Conservation (phyloP, 139 green algal species). For the Chlamydomonas sphaeroides region DNA sequence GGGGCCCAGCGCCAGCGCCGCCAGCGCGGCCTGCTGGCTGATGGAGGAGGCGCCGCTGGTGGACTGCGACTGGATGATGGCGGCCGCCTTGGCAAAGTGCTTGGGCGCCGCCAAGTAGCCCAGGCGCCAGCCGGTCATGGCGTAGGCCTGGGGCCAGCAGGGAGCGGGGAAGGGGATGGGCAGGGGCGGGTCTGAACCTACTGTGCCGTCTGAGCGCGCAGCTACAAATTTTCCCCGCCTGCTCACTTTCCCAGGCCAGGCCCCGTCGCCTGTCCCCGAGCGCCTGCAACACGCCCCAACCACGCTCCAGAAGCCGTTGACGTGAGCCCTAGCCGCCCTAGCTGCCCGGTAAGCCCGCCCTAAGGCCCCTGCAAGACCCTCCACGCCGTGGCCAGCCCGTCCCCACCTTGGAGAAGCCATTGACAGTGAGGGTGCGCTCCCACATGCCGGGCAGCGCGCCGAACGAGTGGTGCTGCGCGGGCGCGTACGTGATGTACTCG, state of each 20-base stretch:
- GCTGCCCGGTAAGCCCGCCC: no score
- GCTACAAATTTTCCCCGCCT: no score
- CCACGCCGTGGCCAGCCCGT: no score
- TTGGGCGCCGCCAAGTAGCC: conserved; percentile 94
- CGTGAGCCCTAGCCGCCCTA: no score
- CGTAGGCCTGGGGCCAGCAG: conserved; percentile 68
- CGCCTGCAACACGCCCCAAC: no score
- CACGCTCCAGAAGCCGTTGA: no score
- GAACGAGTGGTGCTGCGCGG: conserved; percentile 87
- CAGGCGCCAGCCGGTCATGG: conserved; percentile 93
- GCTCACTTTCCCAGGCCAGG: no score
- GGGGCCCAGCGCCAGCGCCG: conserved; percentile 85
- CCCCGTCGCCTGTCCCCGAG: no score
- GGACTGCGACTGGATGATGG: conserved; percentile 91
- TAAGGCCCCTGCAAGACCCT: no score
- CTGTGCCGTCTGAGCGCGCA: no score
- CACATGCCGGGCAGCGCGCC: conserved; percentile 88
- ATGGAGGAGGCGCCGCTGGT: conserved; percentile 81
- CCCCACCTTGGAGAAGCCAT: conserved; percentile 96
- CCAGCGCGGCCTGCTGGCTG: conserved; percentile 87
- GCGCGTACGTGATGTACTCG: conserved; percentile 95
- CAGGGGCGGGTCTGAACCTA: neutral
- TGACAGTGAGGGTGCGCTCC: conserved; percentile 95
- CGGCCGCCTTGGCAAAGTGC: conserved; percentile 82
- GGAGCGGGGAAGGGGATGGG: neutral